A percentile compares a stretch with the other conserved stretches of the same genome.
Evolutionary conservation across 1,284 basidiomycete genomes (phyloP).

Genomic region (Microbotryomycetes sp.): DNA sequence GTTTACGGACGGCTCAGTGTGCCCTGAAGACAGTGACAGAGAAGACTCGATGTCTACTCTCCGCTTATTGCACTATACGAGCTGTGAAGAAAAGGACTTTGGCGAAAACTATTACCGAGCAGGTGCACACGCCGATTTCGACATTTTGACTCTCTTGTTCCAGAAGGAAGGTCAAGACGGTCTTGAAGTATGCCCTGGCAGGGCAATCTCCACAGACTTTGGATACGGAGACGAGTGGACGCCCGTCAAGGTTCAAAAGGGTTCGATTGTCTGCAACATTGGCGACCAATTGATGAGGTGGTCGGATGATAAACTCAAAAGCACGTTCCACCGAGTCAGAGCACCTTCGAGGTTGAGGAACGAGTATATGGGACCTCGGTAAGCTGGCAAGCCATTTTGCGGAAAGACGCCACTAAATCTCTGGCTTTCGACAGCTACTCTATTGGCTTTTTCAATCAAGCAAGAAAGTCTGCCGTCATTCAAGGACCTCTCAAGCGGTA

Average conservation of each 20-base stretch:
- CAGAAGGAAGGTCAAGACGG: slow-evolving; percentile 36
- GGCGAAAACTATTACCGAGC: slow-evolving; percentile 32
- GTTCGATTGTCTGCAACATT: slow-evolving; percentile 37
- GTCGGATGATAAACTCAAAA: slow-evolving; percentile 37
- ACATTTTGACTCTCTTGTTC: slow-evolving; percentile 37
- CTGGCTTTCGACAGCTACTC: slow-evolving; percentile 21
- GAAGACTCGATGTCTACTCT: slow-evolving; percentile 35
- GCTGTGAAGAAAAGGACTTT: slow-evolving; percentile 31
- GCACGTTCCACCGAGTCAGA: slow-evolving; percentile 36
- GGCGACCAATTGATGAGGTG: slow-evolving; percentile 37
- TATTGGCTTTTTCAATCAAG: slow-evolving; percentile 39
- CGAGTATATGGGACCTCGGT: slow-evolving; percentile 28
- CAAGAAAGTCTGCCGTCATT: slow-evolving; percentile 30
- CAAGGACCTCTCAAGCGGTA: slow-evolving; percentile 35
- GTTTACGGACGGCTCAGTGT: slow-evolving; percentile 29
- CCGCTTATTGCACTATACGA: slow-evolving; percentile 36
- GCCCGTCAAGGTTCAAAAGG: slow-evolving; percentile 26
- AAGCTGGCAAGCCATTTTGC: too few relatives aligned
- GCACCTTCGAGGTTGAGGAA: slow-evolving; percentile 13
- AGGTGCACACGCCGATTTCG: slow-evolving; percentile 36
- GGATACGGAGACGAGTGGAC: slow-evolving; percentile 33
- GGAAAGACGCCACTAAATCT: too few relatives aligned
- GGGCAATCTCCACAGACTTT: slow-evolving; percentile 32
- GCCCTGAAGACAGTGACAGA: slow-evolving; percentile 28
- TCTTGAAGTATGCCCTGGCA: slow-evolving; percentile 36